These are phyloP conservation scores for Colletotrichum navitas DNA, from an alignment of 2,329 filamentous ascomycete genomes.

Conservation along the genomic window DNA sequence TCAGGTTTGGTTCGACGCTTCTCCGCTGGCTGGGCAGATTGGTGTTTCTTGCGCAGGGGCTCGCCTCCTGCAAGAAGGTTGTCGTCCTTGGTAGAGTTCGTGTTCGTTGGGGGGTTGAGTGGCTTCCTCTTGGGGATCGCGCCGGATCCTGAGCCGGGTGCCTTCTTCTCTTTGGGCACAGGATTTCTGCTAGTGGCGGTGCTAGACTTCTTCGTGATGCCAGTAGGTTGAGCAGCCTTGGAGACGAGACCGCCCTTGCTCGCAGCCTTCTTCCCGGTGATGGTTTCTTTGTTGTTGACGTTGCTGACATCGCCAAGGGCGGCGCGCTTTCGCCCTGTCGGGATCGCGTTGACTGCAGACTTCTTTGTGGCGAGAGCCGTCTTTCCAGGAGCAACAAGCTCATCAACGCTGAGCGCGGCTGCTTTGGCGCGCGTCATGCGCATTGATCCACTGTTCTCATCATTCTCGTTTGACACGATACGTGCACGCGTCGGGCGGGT, in stretches of 20 bases:
- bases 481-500: slow-evolving; percentile 76
- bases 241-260: slow-evolving; percentile 79
- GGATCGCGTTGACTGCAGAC: slow-evolving; percentile 62
- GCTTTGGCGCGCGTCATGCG: slow-evolving; percentile 95
- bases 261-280: slow-evolving; percentile 80
- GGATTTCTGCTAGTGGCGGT: slow-evolving; percentile 71
- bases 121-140: slow-evolving; percentile 65
- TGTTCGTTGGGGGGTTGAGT: slow-evolving; percentile 75
- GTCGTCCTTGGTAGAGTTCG: slow-evolving; percentile 77
- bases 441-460: slow-evolving; percentile 85
- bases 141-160: slow-evolving; percentile 78
- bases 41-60: slow-evolving; percentile 75
- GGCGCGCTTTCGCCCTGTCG: slow-evolving; percentile 77
- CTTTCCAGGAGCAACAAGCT: slow-evolving; percentile 70
- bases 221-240: slow-evolving; percentile 85
- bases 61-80: slow-evolving; percentile 73
- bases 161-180: slow-evolving; percentile 79
- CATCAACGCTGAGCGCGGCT: slow-evolving; percentile 77
- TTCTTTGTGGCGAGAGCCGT: slow-evolving; percentile 79
- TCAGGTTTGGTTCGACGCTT: slow-evolving; percentile 49
- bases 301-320: slow-evolving; percentile 97
- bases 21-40: slow-evolving; percentile 55
- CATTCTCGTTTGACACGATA: slow-evolving; percentile 90
- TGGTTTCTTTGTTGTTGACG: slow-evolving; percentile 80
- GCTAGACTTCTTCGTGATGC: slow-evolving; percentile 79